phyloP scores from a whole-genome alignment of 257 asterid genomes.

The Linaria vulgaris region DNA sequence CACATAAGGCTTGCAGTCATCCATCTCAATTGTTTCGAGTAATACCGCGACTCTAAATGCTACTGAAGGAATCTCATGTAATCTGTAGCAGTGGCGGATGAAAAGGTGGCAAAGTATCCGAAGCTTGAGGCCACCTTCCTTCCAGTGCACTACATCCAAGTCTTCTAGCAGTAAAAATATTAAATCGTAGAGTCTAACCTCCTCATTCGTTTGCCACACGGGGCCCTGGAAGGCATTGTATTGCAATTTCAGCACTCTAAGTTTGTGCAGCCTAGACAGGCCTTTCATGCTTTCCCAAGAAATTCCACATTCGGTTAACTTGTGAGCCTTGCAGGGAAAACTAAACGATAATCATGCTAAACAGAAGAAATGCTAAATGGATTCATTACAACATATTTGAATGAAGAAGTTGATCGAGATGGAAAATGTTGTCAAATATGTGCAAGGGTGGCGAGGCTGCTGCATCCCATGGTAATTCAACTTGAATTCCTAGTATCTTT shows the following conservation, averaged over 20 bases:
- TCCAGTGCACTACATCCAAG: neutral
- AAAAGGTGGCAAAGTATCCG: conserved; percentile 2
- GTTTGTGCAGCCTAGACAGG: neutral
- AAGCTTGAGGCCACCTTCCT: neutral
- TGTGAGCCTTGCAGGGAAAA: conserved; percentile 4
- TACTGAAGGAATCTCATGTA: conserved; percentile 6
- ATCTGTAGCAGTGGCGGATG: neutral
- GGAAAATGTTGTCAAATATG: neutral
- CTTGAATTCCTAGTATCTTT: neutral
- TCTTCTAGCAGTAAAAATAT: neutral
- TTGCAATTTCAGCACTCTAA: neutral
- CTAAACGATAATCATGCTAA: neutral
- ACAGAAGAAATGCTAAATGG: neutral
- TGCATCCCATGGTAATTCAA: neutral
- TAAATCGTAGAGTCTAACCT: neutral
- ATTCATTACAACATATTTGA: neutral
- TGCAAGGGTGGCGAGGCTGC: no score
- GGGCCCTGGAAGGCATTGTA: neutral
- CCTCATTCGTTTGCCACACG: conserved; percentile 3
- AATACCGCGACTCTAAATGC: neutral
- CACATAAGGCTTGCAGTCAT: neutral
- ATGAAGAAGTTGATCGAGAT: neutral
- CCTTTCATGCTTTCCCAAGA: conserved; percentile 3
- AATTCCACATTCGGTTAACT: neutral
- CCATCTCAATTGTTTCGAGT: neutral